Evolutionary conservation across 192 early-diverging fungal species (phyloP), one percentile per base, ranked within the genome.

Genomic region (Chytriomyces hyalinus): DNA sequence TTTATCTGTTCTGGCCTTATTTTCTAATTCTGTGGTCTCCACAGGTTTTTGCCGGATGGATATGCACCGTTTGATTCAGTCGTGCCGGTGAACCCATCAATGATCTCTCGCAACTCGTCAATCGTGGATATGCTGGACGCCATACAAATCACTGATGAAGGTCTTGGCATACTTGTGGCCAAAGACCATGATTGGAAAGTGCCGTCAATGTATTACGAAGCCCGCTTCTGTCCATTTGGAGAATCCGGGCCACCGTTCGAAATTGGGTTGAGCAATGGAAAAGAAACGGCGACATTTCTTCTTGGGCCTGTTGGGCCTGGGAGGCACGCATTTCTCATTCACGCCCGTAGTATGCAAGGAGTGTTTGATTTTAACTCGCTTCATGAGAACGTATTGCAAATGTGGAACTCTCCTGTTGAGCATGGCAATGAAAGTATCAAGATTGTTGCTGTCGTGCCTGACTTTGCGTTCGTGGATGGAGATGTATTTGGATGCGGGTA

Each of bases 401-500:
- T 79, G 76, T 22, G 20, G 15, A 53, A 28, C 76, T 77, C 20
- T 46, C 57, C n/a, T 78, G 17, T 53, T 15, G 24, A 6, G 9
- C 17, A 77, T 15, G 10, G 75, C 20, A 22, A 24, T 43, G 28
- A 48, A 26, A 75, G 36, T 36, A 36, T 76, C 15, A 65, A 78
- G 43, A 43, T 60, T 61, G 72, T 53, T 13, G 63, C 43, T 70
- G 26, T 9, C 6, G 8, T 65, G 9, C 26, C 62, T 49, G 45
- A 17, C 15, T 76, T 68, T 63, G n/a, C 24, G 9, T 45, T 82
- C 20, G 15, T 43, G 28, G 81, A 82, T 43, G 79, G 72, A 5
- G 79, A 82, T 82, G 79, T 82, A 9, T 26, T 82, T 67, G 81
- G 81, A 9, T 81, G 80, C 59, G 80, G 73, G 43, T 65, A 71